phyloP scores from a whole-genome alignment of 2,329 filamentous ascomycete genomes.

The Aspergillus unguis region DNA sequence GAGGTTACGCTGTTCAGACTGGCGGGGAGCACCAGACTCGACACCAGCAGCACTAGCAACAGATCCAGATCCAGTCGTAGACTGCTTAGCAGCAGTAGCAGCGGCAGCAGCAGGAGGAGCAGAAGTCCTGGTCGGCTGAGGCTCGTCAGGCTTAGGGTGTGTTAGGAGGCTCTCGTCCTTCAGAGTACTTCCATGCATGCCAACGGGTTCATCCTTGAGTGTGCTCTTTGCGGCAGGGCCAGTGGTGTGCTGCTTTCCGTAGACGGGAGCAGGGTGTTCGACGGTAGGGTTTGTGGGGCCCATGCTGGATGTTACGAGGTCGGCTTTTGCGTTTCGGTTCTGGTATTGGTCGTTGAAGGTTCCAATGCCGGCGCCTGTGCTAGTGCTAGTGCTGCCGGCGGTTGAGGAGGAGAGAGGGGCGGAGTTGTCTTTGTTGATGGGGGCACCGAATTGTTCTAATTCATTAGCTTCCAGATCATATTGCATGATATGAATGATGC shows the following conservation, averaged over 20 bases:
- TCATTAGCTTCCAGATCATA: no score
- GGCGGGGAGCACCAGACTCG: neutral
- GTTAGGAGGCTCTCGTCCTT: neutral
- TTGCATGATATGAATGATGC: neutral
- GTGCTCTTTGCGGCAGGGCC: neutral
- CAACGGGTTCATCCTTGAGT: neutral
- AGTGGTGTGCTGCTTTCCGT: neutral
- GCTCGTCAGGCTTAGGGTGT: neutral
- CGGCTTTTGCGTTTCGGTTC: neutral
- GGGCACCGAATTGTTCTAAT: conserved; percentile 28
- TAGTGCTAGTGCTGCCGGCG: neutral
- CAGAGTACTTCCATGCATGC: neutral
- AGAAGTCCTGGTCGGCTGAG: neutral
- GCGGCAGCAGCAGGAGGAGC: neutral
- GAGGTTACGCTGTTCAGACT: no score
- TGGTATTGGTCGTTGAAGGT: neutral
- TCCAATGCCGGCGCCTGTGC: neutral
- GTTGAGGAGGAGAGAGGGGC: conserved; percentile 16
- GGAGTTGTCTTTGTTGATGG: conserved; percentile 21
- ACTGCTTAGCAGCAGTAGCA: neutral
- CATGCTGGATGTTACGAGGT: conserved; percentile 6
- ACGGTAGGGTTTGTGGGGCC: conserved; percentile 9
- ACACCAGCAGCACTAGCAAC: neutral
- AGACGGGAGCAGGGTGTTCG: conserved; percentile 4
- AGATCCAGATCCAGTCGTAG: neutral